Percentiles rank a stretch among this genome's conserved stretches.
Evolutionary conservation across 2,329 filamentous ascomycete genomes (phyloP).

Genomic region (Ceratocystis smalleyi): DNA sequence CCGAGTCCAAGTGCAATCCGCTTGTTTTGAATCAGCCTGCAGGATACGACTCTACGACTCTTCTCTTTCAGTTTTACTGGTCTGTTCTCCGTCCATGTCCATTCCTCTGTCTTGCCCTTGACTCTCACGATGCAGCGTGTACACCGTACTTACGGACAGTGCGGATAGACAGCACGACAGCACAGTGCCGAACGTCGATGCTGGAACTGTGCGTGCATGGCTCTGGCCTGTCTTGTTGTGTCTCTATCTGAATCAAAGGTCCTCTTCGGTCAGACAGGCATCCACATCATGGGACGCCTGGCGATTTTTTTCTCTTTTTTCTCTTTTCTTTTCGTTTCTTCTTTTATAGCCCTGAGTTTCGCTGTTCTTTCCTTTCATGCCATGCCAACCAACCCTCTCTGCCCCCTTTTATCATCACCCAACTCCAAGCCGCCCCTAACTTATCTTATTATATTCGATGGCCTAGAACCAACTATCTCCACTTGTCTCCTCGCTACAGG

Average conservation of each 20-base stretch:
- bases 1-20: neutral
- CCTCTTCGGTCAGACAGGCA: neutral
- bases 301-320: too few relatives aligned
- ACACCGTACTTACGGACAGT: neutral
- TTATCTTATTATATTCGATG: too few relatives aligned
- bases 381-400: too few relatives aligned
- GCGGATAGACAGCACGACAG: neutral
- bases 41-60: neutral
- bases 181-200: neutral
- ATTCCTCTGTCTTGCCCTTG: neutral
- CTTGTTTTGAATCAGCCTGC: neutral
- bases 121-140: neutral
- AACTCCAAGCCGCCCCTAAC: too few relatives aligned
- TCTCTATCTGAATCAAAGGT: neutral
- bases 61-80: neutral
- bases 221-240: neutral
- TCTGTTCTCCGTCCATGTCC: too few relatives aligned
- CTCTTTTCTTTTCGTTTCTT: neutral
- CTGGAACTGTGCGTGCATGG: neutral
- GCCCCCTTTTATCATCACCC: too few relatives aligned
- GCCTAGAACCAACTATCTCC: too few relatives aligned
- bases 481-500: too few relatives aligned
- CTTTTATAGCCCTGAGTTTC: too few relatives aligned
- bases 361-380: too few relatives aligned
- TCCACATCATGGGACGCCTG: neutral